Evolutionary conservation across 768 basidiomycete species (phyloP), one percentile per base, ranked within the genome.

Genomic region (Scleroderma citrinum): DNA sequence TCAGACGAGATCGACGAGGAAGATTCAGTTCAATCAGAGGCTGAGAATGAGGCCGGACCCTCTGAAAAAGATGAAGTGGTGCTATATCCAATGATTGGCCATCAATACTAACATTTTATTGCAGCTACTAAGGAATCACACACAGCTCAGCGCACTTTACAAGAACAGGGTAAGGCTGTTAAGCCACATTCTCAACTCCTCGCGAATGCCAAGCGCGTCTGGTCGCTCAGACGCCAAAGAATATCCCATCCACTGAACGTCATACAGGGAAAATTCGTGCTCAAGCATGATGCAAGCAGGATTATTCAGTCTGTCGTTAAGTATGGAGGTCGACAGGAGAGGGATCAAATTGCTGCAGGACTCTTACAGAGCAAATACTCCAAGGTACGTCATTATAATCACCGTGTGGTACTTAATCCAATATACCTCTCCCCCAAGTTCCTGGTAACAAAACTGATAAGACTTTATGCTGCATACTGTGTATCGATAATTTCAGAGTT

Each of bases 211-310:
- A 92, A 93, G 65, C 74, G 74, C 12, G 72, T 87, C 11, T 93
- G 91, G 91, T 76, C 82, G 2, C 74, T 81, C 14, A 85, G 85
- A 1, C 80, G 82, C 48, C 78, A 66, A 86, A 85, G 67, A 80
- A 81, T 42, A 75, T 92, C 34, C 68, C 81, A 0, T 69, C 82
- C 19, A 65, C 78, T 92, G 81, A 69, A 72, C 26, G 75, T 85
- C 40, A 81, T 92, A 19, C 80, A 85, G 19, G 92, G 91, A 5
- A 82, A 83, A 56, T 82, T 95, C 32, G 85, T 88, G 2, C 78
- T 90, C 62, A 95, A 93, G 66, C 93, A 95, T 59, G 92, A 95
- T 64, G 92, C 91, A 7, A 92, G 90, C 59, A 79, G 85, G 55
- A 91, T 91, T 52, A 79, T 88, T 19, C 86, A 88, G 64, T 87